phyloP scores from a whole-genome alignment of 2,329 filamentous ascomycete genomes.

The Fonsecaea multimorphosa region DNA sequence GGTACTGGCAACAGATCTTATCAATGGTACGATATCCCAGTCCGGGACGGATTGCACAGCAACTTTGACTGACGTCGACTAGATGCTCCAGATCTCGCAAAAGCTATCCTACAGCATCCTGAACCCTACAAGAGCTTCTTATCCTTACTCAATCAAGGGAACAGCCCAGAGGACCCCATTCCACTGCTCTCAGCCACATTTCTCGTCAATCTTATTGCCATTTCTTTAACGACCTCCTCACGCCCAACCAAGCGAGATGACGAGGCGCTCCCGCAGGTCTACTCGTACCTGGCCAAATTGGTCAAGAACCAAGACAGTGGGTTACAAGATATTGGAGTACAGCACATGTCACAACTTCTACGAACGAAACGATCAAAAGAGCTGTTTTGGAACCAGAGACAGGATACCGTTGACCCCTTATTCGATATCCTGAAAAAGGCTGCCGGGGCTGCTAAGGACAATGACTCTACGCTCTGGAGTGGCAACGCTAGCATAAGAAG shows the following conservation, averaged over 20 bases:
- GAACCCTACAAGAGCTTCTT: slow-evolving; percentile 78
- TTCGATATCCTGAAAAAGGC: slow-evolving; percentile 78
- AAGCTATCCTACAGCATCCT: slow-evolving; percentile 74
- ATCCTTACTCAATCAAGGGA: slow-evolving; percentile 81
- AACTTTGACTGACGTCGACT: slow-evolving; percentile 29
- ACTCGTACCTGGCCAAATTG: slow-evolving; percentile 83
- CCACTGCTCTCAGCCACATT: slow-evolving; percentile 89
- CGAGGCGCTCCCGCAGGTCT: slow-evolving; percentile 79
- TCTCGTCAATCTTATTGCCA: slow-evolving; percentile 76
- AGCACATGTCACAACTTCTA: slow-evolving; percentile 84
- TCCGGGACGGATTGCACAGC: not conserved
- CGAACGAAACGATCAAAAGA: slow-evolving; percentile 74
- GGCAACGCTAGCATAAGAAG: slow-evolving; percentile 63
- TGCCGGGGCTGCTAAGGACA: slow-evolving; percentile 74
- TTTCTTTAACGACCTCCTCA: slow-evolving; percentile 65
- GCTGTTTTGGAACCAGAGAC: slow-evolving; percentile 89
- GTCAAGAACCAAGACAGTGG: slow-evolving; percentile 86
- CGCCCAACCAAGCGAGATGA: slow-evolving; percentile 67
- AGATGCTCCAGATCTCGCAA: slow-evolving; percentile 81
- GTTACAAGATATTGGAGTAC: slow-evolving; percentile 92
- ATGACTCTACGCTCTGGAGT: slow-evolving; percentile 64
- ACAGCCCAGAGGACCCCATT: slow-evolving; percentile 83
- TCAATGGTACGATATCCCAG: slow-evolving; percentile 68
- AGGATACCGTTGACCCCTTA: slow-evolving; percentile 81
- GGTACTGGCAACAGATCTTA: slow-evolving; percentile 83